These are phyloP conservation scores for Darksidea phi DNA, from an alignment of 495 filamentous ascomycete species.

Conservation along the genomic window DNA sequence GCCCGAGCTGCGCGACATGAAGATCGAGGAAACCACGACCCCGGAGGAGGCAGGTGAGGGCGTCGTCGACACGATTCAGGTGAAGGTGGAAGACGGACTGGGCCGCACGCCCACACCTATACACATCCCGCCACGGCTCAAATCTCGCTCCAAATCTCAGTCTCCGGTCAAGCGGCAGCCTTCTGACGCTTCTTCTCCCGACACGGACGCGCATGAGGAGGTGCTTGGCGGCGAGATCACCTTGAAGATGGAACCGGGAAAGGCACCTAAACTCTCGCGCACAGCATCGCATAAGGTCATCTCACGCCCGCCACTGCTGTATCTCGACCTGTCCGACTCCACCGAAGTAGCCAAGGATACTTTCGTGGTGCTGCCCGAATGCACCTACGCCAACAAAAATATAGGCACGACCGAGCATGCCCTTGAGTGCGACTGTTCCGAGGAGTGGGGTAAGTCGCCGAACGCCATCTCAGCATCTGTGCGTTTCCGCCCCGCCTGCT, in stretches of 20 bases:
- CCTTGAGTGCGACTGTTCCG: constrained; percentile 91
- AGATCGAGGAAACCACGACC: constrained; percentile 36
- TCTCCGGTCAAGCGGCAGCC: constrained; percentile 48
- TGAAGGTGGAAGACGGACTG: constrained; percentile 17
- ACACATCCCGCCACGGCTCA: constrained; percentile 25
- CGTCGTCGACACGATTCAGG: constrained; percentile 5
- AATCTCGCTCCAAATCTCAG: constrained; percentile 39
- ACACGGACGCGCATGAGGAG: constrained; percentile 49
- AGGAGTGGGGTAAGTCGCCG: constrained; percentile 85
- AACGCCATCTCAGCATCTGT: constrained; percentile 19
- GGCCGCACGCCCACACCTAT: constrained; percentile 25
- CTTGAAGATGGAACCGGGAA: constrained; percentile 64
- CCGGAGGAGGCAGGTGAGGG: constrained; percentile 17
- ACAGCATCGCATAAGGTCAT: constrained; percentile 70
- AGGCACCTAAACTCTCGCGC: constrained; percentile 70
- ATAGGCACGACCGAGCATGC: constrained; percentile 89
- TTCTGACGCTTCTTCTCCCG: constrained; percentile 42
- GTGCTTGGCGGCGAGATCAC: constrained; percentile 58
- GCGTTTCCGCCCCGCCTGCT: constrained; percentile 20
- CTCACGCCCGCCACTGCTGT: constrained; percentile 61
- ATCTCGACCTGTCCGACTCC: constrained; percentile 66
- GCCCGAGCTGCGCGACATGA: constrained; percentile 42
- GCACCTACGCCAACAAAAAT: constrained; percentile 82
- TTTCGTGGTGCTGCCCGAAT: constrained; percentile 80
- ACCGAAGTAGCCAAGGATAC: constrained; percentile 69